Evolutionary conservation across 1,284 basidiomycete species (phyloP), one percentile per base, ranked within the genome.

Genomic region (Stereum hirsutum): DNA sequence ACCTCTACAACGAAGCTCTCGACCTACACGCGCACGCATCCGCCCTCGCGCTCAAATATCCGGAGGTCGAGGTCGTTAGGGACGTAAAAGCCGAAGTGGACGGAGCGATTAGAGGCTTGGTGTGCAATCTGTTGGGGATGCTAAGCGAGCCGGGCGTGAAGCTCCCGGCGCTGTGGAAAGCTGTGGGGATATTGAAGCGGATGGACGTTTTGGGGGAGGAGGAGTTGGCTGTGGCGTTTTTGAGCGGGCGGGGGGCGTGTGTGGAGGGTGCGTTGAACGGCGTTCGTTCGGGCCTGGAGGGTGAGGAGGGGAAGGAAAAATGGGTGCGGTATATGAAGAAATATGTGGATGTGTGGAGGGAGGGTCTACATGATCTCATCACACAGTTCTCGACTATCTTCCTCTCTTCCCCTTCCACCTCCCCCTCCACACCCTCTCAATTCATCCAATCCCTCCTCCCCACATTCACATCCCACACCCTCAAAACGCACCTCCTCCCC

Each of bases 331-430:
- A 83, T 62, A 68, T 94, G 45, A 84, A 89, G 54, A 80, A 79
- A 54, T 94, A 93, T 63, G 80, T 95, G 52, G 94, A 96, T 56
- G 64, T 83, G 6, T 97, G 93, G 84, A 72, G 93, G 39, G 93
- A 97, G 62, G 81, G 89, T 42, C 82, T 93, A 20, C 87, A 93
- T 61, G 93, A 98, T 58, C 81, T 94, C 52, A 74, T 95, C 50
- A 85, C 83, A 14, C 92, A 96, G 60, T 96, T 83, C 55, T 76
- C 82, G 2, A 82, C 90, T 30, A 90, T 97, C 48, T 97, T 98
- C 62, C 75, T 93, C 40, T 17, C 52, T 10, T 8, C 15, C 32
- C 41, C 47, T 23, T 26, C 57, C 32, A 44, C 55, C 37, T 46
- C 54, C 43, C 43, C 41, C 12, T 15, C 32, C 8, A 20, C 24